Evolutionary conservation across 768 basidiomycete species (phyloP), one percentile per base, ranked within the genome.

Genomic region (Hypholoma sublateritium): DNA sequence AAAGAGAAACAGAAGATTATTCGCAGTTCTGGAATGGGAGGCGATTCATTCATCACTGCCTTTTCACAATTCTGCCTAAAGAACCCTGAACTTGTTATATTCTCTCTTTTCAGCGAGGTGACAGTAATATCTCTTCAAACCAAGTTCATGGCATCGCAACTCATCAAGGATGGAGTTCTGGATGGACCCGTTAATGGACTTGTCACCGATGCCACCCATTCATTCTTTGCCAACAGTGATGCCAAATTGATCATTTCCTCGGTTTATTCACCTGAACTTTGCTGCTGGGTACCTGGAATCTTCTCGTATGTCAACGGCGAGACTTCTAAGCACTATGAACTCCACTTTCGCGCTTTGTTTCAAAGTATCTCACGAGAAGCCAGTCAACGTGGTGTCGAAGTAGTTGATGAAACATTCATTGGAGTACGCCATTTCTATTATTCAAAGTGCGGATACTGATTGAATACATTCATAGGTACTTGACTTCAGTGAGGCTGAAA

Each of bases 401-500:
- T 45, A 5, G 44, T 24, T 24, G 22, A 45, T 45, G 22, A 45
- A 45, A 45, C 44, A 5, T 45, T 45, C 19, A 45, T 45, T 19
- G 44, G 44, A 19, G 44, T 45, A 24, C 22, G 44, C 17, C 25
- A 45, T 24, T 45, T 45, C 19, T 25, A 14, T 22, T 36, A 36
- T 44, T 36, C 12, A 19, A 34, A 11, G 34, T 13, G 1, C 3
- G 22, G 37, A 43, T 52, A 12, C 32, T 47, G 14, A 25, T 39
- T 42, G 28, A 5, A 17, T 41, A 48, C 9, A 3, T 19, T n/a
- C 45, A 6, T 13, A 74, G 72, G 59, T 73, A 1, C 61, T 74
- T 24, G 71, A 72, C 58, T 72, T 71, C 48, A 72, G 72, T 55
- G 61, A 69, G 37, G 72, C 73, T 4, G 64, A 74, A 43, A 61